Percentiles rank a stretch among this genome's conserved stretches.
phyloP scores from a whole-genome alignment of 805 yeast genomes.

The Myxozyma mucilagina region DNA sequence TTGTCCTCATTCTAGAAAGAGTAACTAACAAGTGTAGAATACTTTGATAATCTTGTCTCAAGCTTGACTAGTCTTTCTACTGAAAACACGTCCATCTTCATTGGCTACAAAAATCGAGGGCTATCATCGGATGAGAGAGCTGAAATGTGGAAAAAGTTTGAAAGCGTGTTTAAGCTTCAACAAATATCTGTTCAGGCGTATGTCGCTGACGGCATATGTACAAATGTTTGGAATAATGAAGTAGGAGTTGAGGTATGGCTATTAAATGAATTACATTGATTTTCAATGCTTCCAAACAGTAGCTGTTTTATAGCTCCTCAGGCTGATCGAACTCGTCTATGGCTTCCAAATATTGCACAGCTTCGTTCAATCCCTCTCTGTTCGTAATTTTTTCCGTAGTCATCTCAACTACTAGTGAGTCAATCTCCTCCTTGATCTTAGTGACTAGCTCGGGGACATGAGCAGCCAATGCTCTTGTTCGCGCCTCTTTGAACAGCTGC shows the following conservation, averaged over 20 bases:
- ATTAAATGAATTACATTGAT: background rate
- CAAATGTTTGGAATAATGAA: background rate
- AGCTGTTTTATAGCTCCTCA: background rate
- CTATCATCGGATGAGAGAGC: conserved; percentile 14
- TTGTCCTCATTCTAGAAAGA: background rate
- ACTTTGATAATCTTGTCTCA: conserved; percentile 6
- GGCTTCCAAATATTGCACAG: background rate
- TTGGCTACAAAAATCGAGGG: conserved; percentile 31
- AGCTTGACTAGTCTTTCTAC: conserved; percentile 12
- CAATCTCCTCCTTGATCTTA: conserved; percentile 67
- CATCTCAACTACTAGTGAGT: conserved; percentile 47
- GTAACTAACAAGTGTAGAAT: conserved; percentile 11
- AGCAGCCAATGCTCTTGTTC: conserved; percentile 66
- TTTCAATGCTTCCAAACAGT: too few relatives aligned
- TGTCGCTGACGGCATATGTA: conserved; percentile 9
- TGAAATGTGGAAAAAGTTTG: conserved; percentile 8
- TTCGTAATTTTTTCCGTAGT: conserved; percentile 13
- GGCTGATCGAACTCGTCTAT: background rate
- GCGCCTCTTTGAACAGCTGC: conserved; percentile 63
- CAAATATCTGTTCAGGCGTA: background rate
- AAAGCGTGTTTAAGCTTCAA: conserved; percentile 1
- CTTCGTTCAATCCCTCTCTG: conserved; percentile 8
- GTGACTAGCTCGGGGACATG: conserved; percentile 62
- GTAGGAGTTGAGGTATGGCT: conserved; percentile 27
- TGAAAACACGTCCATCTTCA: conserved; percentile 7